phyloP scores from a whole-genome alignment of 371 early-diverging fungal species.

The Syncephalis fuscata region DNA sequence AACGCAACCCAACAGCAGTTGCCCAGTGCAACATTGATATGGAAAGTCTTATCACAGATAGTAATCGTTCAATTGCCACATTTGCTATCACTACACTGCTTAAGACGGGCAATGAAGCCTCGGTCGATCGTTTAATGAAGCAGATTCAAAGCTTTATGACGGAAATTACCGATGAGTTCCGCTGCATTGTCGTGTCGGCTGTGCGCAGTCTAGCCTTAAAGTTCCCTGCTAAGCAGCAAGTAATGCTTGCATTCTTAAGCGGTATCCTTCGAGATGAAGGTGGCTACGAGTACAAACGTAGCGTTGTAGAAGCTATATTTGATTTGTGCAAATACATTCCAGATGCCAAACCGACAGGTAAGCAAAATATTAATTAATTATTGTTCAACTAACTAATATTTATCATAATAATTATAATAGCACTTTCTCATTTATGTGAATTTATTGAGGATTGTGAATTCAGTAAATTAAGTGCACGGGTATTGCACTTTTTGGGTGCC shows the following conservation, averaged over 20 bases:
- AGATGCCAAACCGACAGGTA: slow-evolving; percentile 79
- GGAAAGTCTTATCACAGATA: slow-evolving; percentile 90
- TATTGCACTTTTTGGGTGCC: slow-evolving; percentile 82
- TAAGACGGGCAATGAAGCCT: slow-evolving; percentile 96
- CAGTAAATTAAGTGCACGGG: slow-evolving; percentile 87
- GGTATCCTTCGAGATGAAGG: slow-evolving; percentile 93
- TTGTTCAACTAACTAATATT: slow-evolving; percentile 1
- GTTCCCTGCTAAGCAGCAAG: slow-evolving; percentile 88
- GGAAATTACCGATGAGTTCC: slow-evolving; percentile 97
- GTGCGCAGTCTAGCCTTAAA: slow-evolving; percentile 88
- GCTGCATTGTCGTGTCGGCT: slow-evolving; percentile 94
- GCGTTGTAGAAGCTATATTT: slow-evolving; percentile 93
- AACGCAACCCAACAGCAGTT: slow-evolving; percentile 76
- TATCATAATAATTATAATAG: slow-evolving; percentile 14
- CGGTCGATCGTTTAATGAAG: slow-evolving; percentile 95
- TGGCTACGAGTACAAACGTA: slow-evolving; percentile 89
- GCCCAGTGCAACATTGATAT: slow-evolving; percentile 92
- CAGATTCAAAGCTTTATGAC: slow-evolving; percentile 92
- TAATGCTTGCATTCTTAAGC: slow-evolving; percentile 86
- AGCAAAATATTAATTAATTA: background rate
- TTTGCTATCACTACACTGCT: slow-evolving; percentile 96
- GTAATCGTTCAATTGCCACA: slow-evolving; percentile 93
- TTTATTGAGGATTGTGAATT: slow-evolving; percentile 99
- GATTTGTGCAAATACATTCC: slow-evolving; percentile 87
- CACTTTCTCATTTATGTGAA: slow-evolving; percentile 91